Conservation (phyloP, 257 asterid genomes). For the Solanum pinnatisectum region DNA sequence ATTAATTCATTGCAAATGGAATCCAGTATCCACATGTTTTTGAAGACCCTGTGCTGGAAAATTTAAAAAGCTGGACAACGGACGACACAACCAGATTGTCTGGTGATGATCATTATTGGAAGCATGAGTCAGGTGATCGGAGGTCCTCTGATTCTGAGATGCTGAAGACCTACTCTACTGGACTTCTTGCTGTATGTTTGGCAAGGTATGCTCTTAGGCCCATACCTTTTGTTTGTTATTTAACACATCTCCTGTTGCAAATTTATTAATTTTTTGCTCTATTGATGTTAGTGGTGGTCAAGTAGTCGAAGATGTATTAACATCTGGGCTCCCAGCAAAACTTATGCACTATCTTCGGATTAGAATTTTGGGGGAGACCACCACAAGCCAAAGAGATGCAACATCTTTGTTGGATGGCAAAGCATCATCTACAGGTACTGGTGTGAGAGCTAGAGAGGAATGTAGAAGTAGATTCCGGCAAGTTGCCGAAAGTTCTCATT, state of each 20-base stretch:
- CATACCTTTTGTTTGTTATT: not conserved
- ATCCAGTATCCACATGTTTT: slow-evolving; percentile 91
- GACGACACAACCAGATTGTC: slow-evolving; percentile 55
- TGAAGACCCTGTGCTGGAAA: slow-evolving; percentile 79
- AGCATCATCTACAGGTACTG: slow-evolving; percentile 23
- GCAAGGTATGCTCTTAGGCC: slow-evolving; percentile 35
- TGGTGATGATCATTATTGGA: slow-evolving; percentile 56
- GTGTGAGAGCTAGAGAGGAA: slow-evolving; percentile 62
- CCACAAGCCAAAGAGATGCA: slow-evolving; percentile 52
- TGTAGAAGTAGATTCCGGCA: slow-evolving; percentile 51
- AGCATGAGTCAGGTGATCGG: slow-evolving; percentile 54
- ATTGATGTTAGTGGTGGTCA: slow-evolving; percentile 61
- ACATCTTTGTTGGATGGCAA: slow-evolving; percentile 40
- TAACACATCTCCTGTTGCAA: not conserved
- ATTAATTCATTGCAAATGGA: slow-evolving; percentile 13
- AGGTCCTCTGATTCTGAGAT: slow-evolving; percentile 66
- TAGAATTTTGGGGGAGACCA: slow-evolving; percentile 67
- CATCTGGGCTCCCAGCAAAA: slow-evolving; percentile 87
- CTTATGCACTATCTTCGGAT: slow-evolving; percentile 79
- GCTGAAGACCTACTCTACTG: slow-evolving; percentile 74
- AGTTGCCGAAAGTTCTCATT: slow-evolving; percentile 42
- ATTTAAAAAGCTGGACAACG: slow-evolving; percentile 82
- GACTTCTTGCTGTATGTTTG: slow-evolving; percentile 88
- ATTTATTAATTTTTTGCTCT: slow-evolving; percentile 4
- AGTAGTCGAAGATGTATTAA: slow-evolving; percentile 88